Evolutionary conservation across 129 eudicot species (phyloP), one percentile per base, ranked within the genome.

Genomic region (Erigeron canadensis): DNA sequence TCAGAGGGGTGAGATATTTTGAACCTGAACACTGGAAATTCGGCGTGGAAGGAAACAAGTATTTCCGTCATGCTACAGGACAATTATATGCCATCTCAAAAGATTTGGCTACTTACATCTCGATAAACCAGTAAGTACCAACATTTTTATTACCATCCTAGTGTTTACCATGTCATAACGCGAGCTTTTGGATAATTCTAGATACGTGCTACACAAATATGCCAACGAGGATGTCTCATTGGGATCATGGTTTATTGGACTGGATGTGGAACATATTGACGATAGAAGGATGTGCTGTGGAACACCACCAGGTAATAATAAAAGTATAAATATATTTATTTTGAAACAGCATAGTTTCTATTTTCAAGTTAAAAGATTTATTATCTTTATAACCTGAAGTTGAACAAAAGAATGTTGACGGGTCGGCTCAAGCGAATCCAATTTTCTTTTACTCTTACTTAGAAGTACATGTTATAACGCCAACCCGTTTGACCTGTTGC

Each of bases 1-100:
- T 22, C 67, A 93, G 98, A 91, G 96, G 98, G 71, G 96, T 89
- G 73, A 87, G 91, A 71, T 92, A 92, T 73, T 95, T 89, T 70
- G 98, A 89, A 75, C 98, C 98, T 7, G 97, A 91, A 86, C 72
- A 84, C 45, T 91, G 96, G 97, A 91, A 91, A 77, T 91, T 92
- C 68, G 98, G 98, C 4, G 98, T 79, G 70, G 91, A 80, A 21
- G 98, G 98, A 71, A 89, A 89, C 74, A 89, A 85, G 81, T 92
- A 92, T 66, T 89, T 92, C 54, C 96, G 98, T 41, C 98, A 92
- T 43, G 98, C 96, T 39, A 92, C 96, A 10, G 98, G 96, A 53
- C 98, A 92, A 34, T 80, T 89, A 50, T 92, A 92, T 70, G 98
- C 98, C 17, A 89, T 92, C 67, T 92, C 98, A 34, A 89, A 80